Conservation (phyloP, 148 eudicot species). For the Cornus florida region DNA sequence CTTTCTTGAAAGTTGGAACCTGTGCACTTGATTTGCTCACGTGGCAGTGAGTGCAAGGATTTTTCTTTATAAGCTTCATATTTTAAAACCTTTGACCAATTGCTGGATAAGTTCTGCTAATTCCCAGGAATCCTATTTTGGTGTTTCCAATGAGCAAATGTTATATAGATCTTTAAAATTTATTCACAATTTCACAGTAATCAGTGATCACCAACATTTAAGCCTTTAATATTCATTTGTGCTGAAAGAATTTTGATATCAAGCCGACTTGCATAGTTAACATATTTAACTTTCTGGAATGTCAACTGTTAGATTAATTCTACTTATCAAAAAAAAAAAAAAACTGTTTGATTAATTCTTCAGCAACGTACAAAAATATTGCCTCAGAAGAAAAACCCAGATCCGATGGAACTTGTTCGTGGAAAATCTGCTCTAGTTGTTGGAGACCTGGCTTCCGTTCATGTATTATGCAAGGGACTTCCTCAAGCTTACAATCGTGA, state of each 20-base stretch:
- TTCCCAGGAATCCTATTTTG: too few relatives aligned
- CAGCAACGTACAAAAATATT: neutral
- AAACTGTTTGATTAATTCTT: neutral
- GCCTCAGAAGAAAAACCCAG: constrained; percentile 99
- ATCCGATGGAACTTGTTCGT: constrained; percentile 99
- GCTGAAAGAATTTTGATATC: too few relatives aligned
- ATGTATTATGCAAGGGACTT: constrained; percentile 96
- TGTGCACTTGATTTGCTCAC: neutral
- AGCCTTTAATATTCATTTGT: too few relatives aligned
- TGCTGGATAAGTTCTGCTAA: neutral
- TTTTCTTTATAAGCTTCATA: neutral
- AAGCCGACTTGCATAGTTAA: constrained; percentile 11
- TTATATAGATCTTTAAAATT: too few relatives aligned
- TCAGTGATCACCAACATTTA: constrained; percentile 25
- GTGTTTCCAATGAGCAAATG: too few relatives aligned
- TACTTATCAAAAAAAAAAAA: too few relatives aligned
- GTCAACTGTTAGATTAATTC: neutral
- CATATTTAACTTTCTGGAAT: neutral
- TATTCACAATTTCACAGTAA: too few relatives aligned
- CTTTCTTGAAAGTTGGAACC: neutral
- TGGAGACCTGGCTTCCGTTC: constrained; percentile 85
- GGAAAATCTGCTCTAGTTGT: constrained; percentile 93
- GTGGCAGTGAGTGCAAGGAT: neutral
- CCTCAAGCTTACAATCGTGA: constrained; percentile 98
- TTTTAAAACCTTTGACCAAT: neutral